phyloP scores from a whole-genome alignment of 768 basidiomycete genomes.

The Leucocoprinus leucothites region DNA sequence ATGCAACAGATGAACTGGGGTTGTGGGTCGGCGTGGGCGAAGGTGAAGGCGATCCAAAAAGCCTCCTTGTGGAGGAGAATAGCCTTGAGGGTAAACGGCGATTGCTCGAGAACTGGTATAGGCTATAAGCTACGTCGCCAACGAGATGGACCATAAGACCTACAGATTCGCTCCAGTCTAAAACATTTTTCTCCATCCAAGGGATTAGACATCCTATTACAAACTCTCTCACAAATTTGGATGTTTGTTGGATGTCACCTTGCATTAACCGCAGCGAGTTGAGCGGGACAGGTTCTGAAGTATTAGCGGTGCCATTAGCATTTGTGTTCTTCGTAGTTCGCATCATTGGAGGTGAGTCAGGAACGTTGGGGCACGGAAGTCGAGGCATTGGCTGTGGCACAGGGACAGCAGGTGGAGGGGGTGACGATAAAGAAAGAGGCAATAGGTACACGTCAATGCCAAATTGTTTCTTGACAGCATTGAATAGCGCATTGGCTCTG shows the following conservation, averaged over 20 bases:
- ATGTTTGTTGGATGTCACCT: slow-evolving; percentile 70
- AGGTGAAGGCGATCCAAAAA: slow-evolving; percentile 67
- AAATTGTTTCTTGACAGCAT: slow-evolving; percentile 85
- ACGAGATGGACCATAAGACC: slow-evolving; percentile 15
- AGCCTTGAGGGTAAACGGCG: slow-evolving; percentile 79
- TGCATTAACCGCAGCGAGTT: slow-evolving; percentile 58
- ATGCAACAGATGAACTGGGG: slow-evolving; percentile 39
- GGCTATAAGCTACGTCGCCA: neutral
- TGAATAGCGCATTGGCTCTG: slow-evolving; percentile 77
- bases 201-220: slow-evolving; percentile 86
- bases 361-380: slow-evolving; percentile 50
- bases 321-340: slow-evolving; percentile 7
- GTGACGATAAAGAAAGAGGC: slow-evolving; percentile 54
- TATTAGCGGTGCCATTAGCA: slow-evolving; percentile 15
- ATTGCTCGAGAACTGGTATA: slow-evolving; percentile 34
- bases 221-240: slow-evolving; percentile 83
- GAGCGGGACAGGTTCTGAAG: slow-evolving; percentile 21
- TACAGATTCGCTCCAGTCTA: slow-evolving; percentile 92
- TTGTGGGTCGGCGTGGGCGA: slow-evolving; percentile 41
- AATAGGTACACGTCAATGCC: slow-evolving; percentile 77
- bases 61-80: slow-evolving; percentile 81
- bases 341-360: slow-evolving; percentile 26
- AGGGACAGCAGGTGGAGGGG: slow-evolving; percentile 63
- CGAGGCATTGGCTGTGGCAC: slow-evolving; percentile 66
- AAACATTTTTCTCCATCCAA: slow-evolving; percentile 94